Conservation (phyloP, 805 yeast species). For the Candida argentea region DNA sequence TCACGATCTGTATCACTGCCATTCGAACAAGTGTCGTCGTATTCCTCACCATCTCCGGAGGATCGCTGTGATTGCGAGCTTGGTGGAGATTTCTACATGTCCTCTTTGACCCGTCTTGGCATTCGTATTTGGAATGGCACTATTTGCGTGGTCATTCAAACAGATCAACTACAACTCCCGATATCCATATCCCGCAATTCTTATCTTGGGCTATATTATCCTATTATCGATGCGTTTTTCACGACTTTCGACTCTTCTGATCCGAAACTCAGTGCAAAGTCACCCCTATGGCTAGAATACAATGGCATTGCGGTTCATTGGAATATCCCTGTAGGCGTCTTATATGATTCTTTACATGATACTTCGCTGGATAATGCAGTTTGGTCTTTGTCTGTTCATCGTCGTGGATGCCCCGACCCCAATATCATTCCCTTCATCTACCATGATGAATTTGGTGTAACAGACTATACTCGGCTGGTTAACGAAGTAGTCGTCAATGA, state of each 20-base stretch:
- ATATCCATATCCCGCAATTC: constrained; percentile 31
- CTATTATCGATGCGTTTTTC: constrained; percentile 21
- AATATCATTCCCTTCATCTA: constrained; percentile 21
- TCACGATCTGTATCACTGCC: too few species aligned
- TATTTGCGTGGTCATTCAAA: constrained; percentile 26
- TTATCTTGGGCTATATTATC: constrained; percentile 39
- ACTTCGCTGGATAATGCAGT: constrained; percentile 26
- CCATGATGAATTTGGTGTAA: constrained; percentile 5
- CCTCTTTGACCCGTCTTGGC: too few species aligned
- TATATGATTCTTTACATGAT: constrained; percentile 41
- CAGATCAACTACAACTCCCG: constrained; percentile 11
- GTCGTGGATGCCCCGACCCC: constrained; percentile 15
- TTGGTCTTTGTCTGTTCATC: constrained; percentile 25
- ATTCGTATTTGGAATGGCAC: constrained; percentile 60
- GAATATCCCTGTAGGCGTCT: constrained; percentile 67
- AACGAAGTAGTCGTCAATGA: constrained; percentile 61
- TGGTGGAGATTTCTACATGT: too few species aligned
- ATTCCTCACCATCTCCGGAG: too few species aligned
- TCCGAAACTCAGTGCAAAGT: constrained; percentile 3
- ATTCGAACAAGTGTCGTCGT: too few species aligned
- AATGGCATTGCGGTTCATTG: constrained; percentile 60
- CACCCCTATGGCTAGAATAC: constrained; percentile 53
- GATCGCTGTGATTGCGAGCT: too few species aligned
- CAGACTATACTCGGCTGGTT: constrained; percentile 22
- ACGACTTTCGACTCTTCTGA: constrained; percentile 23